Evolutionary conservation across 768 basidiomycete genomes (phyloP), one percentile per base, ranked within the genome.

Genomic region (Rhizopogon vulgaris): DNA sequence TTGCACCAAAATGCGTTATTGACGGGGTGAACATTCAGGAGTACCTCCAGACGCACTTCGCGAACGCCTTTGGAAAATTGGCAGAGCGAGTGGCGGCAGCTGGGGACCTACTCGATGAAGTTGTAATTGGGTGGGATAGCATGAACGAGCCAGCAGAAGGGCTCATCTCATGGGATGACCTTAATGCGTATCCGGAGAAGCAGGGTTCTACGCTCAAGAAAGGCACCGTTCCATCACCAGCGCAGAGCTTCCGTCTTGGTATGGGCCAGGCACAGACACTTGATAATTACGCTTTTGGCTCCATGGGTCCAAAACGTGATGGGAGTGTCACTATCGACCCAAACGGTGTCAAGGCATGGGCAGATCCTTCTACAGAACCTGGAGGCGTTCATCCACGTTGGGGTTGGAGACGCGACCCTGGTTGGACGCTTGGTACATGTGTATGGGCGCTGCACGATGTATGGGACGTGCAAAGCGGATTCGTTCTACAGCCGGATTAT

Each of bases 101-200:
- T 0, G 87, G 86, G 0, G 85, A 80, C 32, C 67, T 97, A 36
- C 65, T 90, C 18, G 94, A 98, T 28, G 82, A 83, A 38, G 94
- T 92, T 57, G 79, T 99, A 10, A 85, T 98, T 43, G 96, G 96
- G 0, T 98, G 95, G 96, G 96, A 99, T 64, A 87, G 84, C 59
- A 71, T 97, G 68, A 98, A 99, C 66, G 96, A 99, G 67, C 95
- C 96, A 0, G 83, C 83, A 36, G 90, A 94, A 58, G 96, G 96
- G 0, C 75, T 68, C 39, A 59, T 83, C 34, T 81, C 78, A 2
- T 86, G 86, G 68, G 72, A 76, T 0, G 83, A 95, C 64, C 73
- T 99, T 27, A 77, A 74, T 47, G 54, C 64, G 11, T 82, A 85
- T 40, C 87, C 92, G 0, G 70, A 69, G 14, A 69, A 77, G 32